Conservation (phyloP, 176 grass and related monocot species). For the Musa itinerans region DNA sequence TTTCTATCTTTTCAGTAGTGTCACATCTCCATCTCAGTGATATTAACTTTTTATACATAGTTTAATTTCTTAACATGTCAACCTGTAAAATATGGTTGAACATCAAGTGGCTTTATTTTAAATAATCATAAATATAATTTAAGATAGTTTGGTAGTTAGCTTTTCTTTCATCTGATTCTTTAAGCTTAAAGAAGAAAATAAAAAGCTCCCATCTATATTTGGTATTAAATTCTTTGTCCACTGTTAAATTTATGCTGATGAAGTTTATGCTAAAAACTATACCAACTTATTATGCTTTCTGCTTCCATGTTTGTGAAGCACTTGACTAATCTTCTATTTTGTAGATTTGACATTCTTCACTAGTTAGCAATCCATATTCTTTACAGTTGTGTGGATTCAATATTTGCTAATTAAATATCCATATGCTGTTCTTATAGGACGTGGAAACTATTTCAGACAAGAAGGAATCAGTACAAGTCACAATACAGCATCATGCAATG, state of each 20-base stretch:
- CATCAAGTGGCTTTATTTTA: too few species aligned
- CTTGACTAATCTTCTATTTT: not conserved
- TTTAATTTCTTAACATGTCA: too few species aligned
- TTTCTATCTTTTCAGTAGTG: too few species aligned
- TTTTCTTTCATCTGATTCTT: too few species aligned
- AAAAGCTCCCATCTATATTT: not conserved
- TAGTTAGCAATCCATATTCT: not conserved
- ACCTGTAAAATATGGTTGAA: too few species aligned
- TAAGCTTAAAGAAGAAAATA: too few species aligned
- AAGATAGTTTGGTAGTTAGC: too few species aligned
- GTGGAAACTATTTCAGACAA: slow-evolving; percentile 20
- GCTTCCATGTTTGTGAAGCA: not conserved
- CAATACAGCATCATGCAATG: slow-evolving; percentile 23
- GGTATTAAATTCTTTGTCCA: not conserved
- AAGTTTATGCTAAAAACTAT: not conserved
- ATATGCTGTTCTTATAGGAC: slow-evolving; percentile 24
- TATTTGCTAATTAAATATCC: slow-evolving; percentile 12
- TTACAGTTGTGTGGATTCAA: slow-evolving; percentile 5
- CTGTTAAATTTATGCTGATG: not conserved
- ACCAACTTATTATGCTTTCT: not conserved
- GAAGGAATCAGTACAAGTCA: slow-evolving; percentile 16
- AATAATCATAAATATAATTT: too few species aligned
- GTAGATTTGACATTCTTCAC: not conserved
- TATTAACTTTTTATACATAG: too few species aligned
- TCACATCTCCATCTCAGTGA: too few species aligned